A percentile compares a stretch with the other conserved stretches of the same genome.
phyloP scores from a whole-genome alignment of 1,139 yeast genomes.

The Candida glucosophila region DNA sequence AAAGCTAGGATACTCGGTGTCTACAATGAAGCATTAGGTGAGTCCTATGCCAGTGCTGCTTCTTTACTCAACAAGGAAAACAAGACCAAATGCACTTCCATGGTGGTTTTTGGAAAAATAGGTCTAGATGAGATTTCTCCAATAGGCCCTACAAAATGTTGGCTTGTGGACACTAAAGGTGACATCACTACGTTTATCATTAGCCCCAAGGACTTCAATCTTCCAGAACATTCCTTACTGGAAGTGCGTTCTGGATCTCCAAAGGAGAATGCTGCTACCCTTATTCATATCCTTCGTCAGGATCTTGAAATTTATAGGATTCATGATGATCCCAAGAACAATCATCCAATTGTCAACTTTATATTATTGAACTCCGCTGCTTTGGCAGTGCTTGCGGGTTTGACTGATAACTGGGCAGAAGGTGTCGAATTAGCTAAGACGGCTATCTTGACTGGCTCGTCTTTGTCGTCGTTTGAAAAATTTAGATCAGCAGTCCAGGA shows the following conservation, averaged over 20 bases:
- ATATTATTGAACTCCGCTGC: slow-evolving; percentile 84
- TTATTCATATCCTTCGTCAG: slow-evolving; percentile 50
- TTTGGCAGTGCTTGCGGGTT: slow-evolving; percentile 69
- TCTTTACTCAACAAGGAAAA: slow-evolving; percentile 39
- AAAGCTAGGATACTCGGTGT: slow-evolving; percentile 84
- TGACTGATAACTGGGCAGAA: slow-evolving; percentile 56
- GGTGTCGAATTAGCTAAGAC: slow-evolving; percentile 72
- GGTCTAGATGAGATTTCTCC: slow-evolving; percentile 94
- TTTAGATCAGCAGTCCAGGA: slow-evolving; percentile 40
- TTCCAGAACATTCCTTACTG: slow-evolving; percentile 61
- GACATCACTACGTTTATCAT: slow-evolving; percentile 25
- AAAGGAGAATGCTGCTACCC: slow-evolving; percentile 61
- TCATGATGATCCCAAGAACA: slow-evolving; percentile 14
- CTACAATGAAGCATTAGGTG: slow-evolving; percentile 69
- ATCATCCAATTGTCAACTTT: slow-evolving; percentile 72
- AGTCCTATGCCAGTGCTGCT: slow-evolving; percentile 77
- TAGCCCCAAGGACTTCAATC: slow-evolving; percentile 68
- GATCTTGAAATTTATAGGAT: slow-evolving; percentile 32
- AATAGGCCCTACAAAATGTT: slow-evolving; percentile 67
- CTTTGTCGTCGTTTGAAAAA: slow-evolving; percentile 48
- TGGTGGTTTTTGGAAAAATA: slow-evolving; percentile 87
- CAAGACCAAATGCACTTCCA: slow-evolving; percentile 43
- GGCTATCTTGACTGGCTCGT: slow-evolving; percentile 60
- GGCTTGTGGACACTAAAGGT: slow-evolving; percentile 55
- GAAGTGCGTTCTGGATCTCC: slow-evolving; percentile 84